Percentiles rank a stretch among this genome's conserved stretches.
Evolutionary conservation across 2,329 filamentous ascomycete genomes (phyloP).

Genomic region (Rhynchosporium secalis): DNA sequence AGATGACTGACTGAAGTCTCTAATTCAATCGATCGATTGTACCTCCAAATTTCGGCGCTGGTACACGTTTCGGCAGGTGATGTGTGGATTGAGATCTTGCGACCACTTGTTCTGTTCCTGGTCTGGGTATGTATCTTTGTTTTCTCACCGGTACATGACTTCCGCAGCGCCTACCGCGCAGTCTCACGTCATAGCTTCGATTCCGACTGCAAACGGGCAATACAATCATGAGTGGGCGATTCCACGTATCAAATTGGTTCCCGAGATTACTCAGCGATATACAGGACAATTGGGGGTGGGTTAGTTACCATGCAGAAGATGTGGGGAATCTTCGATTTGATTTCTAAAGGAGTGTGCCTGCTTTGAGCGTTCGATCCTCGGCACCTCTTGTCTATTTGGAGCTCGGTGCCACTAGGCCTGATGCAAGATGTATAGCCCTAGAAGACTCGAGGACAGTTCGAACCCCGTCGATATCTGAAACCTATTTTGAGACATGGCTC

Average conservation of each 20-base stretch:
- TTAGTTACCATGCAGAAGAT: slow-evolving; percentile 3
- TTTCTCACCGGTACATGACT: neutral
- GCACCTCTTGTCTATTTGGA: slow-evolving; percentile 5
- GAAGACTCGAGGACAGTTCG: neutral
- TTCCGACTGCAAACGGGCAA: neutral
- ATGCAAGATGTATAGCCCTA: neutral
- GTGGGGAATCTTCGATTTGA: slow-evolving; percentile 11
- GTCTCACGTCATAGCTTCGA: slow-evolving; percentile 13
- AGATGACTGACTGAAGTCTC: neutral
- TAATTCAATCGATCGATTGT: neutral
- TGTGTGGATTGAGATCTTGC: slow-evolving; percentile 3
- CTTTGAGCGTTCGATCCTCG: neutral
- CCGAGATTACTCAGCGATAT: slow-evolving; percentile 8
- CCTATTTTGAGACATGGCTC: slow-evolving; percentile 28
- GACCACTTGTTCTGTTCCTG: slow-evolving; percentile 12
- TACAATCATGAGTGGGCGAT: slow-evolving; percentile 1
- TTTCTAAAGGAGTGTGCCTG: slow-evolving; percentile 13
- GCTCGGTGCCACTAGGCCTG: neutral
- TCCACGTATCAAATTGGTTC: neutral
- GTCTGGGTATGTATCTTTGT: slow-evolving; percentile 1
- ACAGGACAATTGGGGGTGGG: slow-evolving; percentile 6
- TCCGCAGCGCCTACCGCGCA: neutral
- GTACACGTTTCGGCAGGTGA: neutral
- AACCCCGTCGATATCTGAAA: slow-evolving; percentile 11
- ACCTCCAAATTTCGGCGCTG: neutral